These are phyloP conservation scores for Colletotrichum tamarilloi DNA, from an alignment of 2,329 filamentous ascomycete species.

Conservation along the genomic window DNA sequence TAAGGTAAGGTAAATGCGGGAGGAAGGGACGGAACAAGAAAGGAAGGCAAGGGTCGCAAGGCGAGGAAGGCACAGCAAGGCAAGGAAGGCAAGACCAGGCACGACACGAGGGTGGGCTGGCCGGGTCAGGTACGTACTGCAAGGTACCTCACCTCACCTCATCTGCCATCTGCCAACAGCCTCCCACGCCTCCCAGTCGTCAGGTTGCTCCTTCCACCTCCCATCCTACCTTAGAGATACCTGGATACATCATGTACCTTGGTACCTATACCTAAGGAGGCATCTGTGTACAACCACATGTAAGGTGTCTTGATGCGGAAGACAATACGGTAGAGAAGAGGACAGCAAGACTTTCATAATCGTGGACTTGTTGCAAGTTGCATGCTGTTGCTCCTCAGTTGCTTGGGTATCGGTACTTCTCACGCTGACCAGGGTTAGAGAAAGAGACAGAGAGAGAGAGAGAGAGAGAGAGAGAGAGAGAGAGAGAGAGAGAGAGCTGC, in stretches of 20 bases:
- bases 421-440: not conserved
- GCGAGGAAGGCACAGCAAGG: slow-evolving; percentile 14
- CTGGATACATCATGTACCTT: not conserved
- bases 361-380: not conserved
- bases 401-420: not conserved
- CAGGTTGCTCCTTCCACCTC: too few species aligned
- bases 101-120: slow-evolving; percentile 24
- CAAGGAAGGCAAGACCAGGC: slow-evolving; percentile 19
- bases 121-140: not conserved
- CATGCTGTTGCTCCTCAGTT: not conserved
- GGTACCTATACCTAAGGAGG: too few species aligned
- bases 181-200: too few species aligned
- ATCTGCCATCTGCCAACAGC: too few species aligned
- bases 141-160: slow-evolving; percentile 1
- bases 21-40: slow-evolving; percentile 34
- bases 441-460: not conserved
- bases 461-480: not conserved
- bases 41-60: slow-evolving; percentile 24
- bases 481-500: not conserved
- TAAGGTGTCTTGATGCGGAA: too few species aligned
- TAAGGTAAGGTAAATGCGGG: slow-evolving; percentile 29
- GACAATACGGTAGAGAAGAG: too few species aligned
- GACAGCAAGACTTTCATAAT: not conserved
- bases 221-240: too few species aligned
- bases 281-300: not conserved